phyloP scores from a whole-genome alignment of 1,284 basidiomycete genomes.

The Ustilago trichophora region DNA sequence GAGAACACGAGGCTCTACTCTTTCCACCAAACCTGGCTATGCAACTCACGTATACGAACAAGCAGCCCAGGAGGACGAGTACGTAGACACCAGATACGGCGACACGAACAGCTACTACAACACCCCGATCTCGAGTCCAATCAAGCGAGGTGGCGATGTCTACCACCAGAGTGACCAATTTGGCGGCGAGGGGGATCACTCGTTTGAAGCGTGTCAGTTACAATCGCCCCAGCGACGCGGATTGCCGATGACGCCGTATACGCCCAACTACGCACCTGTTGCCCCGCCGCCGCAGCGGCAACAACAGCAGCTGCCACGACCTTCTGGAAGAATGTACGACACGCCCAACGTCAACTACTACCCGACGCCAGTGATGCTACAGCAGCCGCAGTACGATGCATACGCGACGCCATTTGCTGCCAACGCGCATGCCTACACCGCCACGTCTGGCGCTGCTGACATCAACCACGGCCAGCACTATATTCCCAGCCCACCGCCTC shows the following conservation, averaged over 20 bases:
- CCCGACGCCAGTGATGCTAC: constrained; percentile 21
- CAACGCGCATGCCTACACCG: not conserved
- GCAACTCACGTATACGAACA: constrained; percentile 2
- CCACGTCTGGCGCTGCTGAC: not conserved
- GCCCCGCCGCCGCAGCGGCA: not conserved
- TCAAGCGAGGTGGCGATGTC: not conserved
- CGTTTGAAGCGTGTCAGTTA: too few relatives aligned
- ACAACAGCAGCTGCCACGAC: too few relatives aligned
- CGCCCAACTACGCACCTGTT: constrained; percentile 20
- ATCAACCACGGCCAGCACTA: constrained; percentile 4
- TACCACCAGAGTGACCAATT: not conserved
- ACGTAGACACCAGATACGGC: not conserved
- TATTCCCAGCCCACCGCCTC: constrained; percentile 5
- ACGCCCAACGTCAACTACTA: constrained; percentile 40
- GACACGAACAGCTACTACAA: constrained; percentile 3
- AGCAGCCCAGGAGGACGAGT: constrained; percentile 3
- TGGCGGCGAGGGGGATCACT: not conserved
- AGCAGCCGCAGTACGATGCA: constrained; percentile 1
- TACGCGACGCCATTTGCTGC: not conserved
- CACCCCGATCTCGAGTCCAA: constrained; percentile 13
- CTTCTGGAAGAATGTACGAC: constrained; percentile 32
- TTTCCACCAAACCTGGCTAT: not conserved
- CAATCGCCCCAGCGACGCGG: too few relatives aligned
- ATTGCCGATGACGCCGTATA: too few relatives aligned
- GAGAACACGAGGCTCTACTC: too few relatives aligned